phyloP scores from a whole-genome alignment of 148 eudicot species.

The Amaranthus cruentus region DNA sequence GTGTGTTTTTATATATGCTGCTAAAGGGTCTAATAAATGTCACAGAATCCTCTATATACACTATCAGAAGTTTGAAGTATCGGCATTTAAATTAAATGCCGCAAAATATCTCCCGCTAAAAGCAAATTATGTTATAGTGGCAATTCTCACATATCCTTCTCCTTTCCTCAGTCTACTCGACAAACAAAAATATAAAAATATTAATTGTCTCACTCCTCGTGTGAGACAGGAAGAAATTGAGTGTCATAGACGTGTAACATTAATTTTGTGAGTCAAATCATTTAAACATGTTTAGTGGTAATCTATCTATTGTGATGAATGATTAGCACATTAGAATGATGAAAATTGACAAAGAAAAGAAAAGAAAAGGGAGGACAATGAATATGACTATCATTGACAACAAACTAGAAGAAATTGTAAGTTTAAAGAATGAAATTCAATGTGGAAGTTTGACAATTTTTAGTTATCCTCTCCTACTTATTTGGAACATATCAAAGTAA shows the following conservation, averaged over 20 bases:
- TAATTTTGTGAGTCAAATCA: neutral
- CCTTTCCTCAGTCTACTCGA: too few relatives aligned
- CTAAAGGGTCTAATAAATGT: too few relatives aligned
- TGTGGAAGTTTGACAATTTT: neutral
- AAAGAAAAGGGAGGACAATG: neutral
- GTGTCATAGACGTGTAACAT: neutral
- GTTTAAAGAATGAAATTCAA: neutral
- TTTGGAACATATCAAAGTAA: neutral
- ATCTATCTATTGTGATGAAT: neutral
- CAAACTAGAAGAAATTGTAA: neutral
- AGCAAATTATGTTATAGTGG: too few relatives aligned
- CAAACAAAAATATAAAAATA: too few relatives aligned
- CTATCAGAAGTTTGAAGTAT: too few relatives aligned
- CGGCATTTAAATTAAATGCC: too few relatives aligned
- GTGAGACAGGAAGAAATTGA: neutral
- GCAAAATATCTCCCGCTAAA: too few relatives aligned
- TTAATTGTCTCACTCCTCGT: too few relatives aligned
- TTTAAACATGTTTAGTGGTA: neutral
- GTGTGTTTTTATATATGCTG: too few relatives aligned
- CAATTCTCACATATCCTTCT: too few relatives aligned
- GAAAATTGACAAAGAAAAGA: neutral
- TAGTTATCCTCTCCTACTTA: neutral
- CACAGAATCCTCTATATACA: too few relatives aligned
- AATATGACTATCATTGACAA: neutral
- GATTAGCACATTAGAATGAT: neutral